A percentile compares a stretch with the other conserved stretches of the same genome.
phyloP scores from a whole-genome alignment of 139 green algal genomes.

The Pleodorina starrii region DNA sequence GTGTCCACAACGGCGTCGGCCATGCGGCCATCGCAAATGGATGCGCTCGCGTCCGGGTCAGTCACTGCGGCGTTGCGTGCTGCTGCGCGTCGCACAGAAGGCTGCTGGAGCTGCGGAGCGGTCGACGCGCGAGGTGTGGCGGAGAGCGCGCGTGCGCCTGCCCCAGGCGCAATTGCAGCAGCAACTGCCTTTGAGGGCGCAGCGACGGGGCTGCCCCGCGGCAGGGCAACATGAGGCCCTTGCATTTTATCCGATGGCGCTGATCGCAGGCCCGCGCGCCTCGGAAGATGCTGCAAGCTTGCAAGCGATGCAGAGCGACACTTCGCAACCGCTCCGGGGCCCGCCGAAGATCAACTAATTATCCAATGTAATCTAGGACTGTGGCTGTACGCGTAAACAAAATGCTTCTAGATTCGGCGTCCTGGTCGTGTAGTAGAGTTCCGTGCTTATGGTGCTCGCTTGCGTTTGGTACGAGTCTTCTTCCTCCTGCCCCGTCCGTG shows the following conservation, averaged over 20 bases:
- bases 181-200: not conserved
- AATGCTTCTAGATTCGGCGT: not conserved
- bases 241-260: not conserved
- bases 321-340: not conserved
- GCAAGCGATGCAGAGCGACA: not conserved
- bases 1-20: not conserved
- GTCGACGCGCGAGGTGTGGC: not conserved
- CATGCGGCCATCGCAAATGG: not conserved
- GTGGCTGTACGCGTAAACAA: not conserved
- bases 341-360: not conserved
- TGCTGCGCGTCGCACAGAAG: not conserved
- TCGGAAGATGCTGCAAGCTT: not conserved
- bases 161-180: not conserved
- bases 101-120: not conserved
- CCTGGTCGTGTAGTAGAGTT: conserved; percentile 8
- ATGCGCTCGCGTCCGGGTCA: not conserved
- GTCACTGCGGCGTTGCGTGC: not conserved
- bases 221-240: not conserved
- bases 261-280: not conserved
- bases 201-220: not conserved
- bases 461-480: not conserved
- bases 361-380: not conserved
- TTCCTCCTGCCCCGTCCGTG: no score
- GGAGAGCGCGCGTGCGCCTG: not conserved
- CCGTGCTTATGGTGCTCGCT: not conserved